phyloP scores from a whole-genome alignment of 495 filamentous ascomycete genomes.

The Neurospora hispaniola region DNA sequence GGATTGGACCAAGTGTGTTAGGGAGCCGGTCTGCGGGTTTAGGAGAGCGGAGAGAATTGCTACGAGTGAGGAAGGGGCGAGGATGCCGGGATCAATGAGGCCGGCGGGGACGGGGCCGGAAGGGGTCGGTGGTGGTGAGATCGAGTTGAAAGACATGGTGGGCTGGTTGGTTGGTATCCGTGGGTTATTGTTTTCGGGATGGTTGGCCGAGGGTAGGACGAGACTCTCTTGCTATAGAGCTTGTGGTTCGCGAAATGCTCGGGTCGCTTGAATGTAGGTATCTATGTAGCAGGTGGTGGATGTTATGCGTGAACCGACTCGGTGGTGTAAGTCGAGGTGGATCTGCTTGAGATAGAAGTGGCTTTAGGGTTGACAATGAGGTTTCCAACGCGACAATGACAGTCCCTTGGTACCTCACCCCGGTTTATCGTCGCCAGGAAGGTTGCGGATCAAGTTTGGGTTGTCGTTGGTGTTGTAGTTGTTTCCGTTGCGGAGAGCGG shows the following conservation, averaged over 20 bases:
- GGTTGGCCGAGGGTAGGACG: too few relatives aligned
- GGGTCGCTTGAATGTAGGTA: neutral
- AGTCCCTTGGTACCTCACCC: neutral
- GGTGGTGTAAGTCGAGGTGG: neutral
- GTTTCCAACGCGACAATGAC: neutral
- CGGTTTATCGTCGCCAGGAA: neutral
- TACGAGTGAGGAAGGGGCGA: neutral
- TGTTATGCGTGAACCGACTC: neutral
- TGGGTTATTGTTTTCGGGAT: too few relatives aligned
- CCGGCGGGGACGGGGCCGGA: neutral
- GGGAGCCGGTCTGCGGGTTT: neutral
- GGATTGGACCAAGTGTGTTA: slow-evolving; percentile 34
- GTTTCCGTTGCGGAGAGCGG: neutral
- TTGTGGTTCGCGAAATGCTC: neutral
- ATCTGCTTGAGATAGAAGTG: neutral
- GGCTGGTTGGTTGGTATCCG: neutral
- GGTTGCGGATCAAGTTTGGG: neutral
- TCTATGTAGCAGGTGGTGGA: neutral
- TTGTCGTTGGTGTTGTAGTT: neutral
- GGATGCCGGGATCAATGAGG: neutral
- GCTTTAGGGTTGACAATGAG: neutral
- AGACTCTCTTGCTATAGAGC: too few relatives aligned
- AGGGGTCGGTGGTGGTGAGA: neutral
- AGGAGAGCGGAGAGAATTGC: slow-evolving; percentile 2
- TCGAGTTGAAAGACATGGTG: neutral